Conservation (phyloP, 306 rosid species). For the Purshia tridentata region DNA sequence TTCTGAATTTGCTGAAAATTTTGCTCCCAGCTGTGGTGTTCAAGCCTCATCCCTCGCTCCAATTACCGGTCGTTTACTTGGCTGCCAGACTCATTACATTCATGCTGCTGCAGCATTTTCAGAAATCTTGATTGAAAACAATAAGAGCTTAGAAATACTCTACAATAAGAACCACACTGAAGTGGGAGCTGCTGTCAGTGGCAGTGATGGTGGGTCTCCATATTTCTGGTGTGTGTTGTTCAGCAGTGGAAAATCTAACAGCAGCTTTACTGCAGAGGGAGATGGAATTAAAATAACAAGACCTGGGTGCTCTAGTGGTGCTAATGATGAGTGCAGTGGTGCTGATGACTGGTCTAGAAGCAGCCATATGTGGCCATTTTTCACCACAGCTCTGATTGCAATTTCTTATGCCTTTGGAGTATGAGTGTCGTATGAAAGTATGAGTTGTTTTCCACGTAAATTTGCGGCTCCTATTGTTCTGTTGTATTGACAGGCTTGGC, state of each 20-base stretch:
- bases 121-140: conserved; percentile 56
- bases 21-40: conserved; percentile 84
- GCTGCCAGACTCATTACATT: conserved; percentile 73
- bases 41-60: conserved; percentile 57
- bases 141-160: conserved; percentile 71
- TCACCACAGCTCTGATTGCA: conserved; percentile 42
- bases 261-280: conserved; percentile 62
- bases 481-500: conserved; percentile 35
- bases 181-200: conserved; percentile 86
- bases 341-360: conserved; percentile 48
- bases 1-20: conserved; percentile 61
- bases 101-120: conserved; percentile 73
- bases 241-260: conserved; percentile 63
- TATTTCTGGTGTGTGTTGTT: conserved; percentile 96
- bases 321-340: conserved; percentile 64
- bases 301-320: conserved; percentile 98
- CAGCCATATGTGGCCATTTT: conserved; percentile 38
- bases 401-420: conserved; percentile 38
- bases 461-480: conserved; percentile 18
- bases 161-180: conserved; percentile 72
- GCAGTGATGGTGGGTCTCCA: conserved; percentile 81
- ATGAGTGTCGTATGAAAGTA: conserved; percentile 31
- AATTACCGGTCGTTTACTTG: conserved; percentile 84
- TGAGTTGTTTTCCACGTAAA: conserved; percentile 24
- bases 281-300: conserved; percentile 62